Percentiles rank a stretch among this genome's conserved stretches.
phyloP scores from a whole-genome alignment of 768 basidiomycete genomes.

The Macrolepiota albuminosa region DNA sequence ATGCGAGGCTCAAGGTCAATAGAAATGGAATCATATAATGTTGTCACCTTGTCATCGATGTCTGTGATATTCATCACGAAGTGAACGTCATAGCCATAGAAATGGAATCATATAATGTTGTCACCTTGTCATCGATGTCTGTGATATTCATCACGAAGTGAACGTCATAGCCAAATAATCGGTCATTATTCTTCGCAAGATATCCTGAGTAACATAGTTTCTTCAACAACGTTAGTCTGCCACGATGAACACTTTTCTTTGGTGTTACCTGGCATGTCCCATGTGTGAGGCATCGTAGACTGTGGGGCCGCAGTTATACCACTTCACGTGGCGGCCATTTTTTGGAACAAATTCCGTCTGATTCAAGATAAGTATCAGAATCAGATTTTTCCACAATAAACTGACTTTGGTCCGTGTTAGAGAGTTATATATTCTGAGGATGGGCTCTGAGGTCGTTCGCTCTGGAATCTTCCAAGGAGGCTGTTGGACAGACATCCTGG shows the following conservation, averaged over 20 bases:
- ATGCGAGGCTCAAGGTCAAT: background rate
- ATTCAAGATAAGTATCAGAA: conserved; percentile 11
- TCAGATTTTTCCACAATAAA: background rate
- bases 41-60: conserved; percentile 92
- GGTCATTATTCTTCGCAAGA: conserved; percentile 81
- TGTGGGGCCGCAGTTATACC: conserved; percentile 99
- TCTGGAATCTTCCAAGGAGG: conserved; percentile 52
- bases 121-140: conserved; percentile 98
- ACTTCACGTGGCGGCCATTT: conserved; percentile 76
- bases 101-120: conserved; percentile 15
- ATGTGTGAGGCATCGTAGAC: conserved; percentile 98
- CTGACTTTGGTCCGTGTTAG: conserved; percentile 85
- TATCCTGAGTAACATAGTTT: conserved; percentile 95
- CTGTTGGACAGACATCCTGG: conserved; percentile 53
- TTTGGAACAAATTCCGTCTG: conserved; percentile 76
- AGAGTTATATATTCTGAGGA: conserved; percentile 87
- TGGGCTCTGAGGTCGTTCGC: conserved; percentile 47
- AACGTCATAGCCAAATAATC: conserved; percentile 98
- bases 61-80: conserved; percentile 99
- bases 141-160: conserved; percentile 99
- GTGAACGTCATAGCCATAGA: conserved; percentile 87
- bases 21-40: conserved; percentile 11
- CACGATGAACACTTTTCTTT: conserved; percentile 1
- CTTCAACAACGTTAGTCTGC: conserved; percentile 33
- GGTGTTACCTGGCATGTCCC: conserved; percentile 88